phyloP scores from a whole-genome alignment of 1,139 yeast species.

The Sugiyamaella sp. region DNA sequence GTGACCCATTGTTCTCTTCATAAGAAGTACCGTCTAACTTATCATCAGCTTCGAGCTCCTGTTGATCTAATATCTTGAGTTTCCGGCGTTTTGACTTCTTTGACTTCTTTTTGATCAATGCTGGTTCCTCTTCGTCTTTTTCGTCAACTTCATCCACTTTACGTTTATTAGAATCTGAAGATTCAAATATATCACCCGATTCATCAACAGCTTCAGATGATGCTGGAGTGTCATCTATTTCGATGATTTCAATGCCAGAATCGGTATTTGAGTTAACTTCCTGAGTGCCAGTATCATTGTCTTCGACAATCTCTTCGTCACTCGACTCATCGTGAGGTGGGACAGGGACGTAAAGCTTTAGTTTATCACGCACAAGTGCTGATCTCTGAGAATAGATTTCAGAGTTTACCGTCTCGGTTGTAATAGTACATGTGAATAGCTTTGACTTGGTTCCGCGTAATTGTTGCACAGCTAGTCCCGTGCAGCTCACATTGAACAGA shows the following conservation, averaged over 20 bases:
- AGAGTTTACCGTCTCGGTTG: slow-evolving; percentile 3
- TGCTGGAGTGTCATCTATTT: neutral
- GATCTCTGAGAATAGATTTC: slow-evolving; percentile 17
- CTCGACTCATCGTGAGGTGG: slow-evolving; percentile 23
- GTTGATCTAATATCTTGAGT: slow-evolving; percentile 23
- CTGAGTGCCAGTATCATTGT: slow-evolving; percentile 15
- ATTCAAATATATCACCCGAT: slow-evolving; percentile 9
- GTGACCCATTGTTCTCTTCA: slow-evolving; percentile 2
- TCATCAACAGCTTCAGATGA: slow-evolving; percentile 12
- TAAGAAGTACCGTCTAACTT: slow-evolving; percentile 10
- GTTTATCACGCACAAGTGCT: slow-evolving; percentile 20
- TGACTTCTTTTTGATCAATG: slow-evolving; percentile 6
- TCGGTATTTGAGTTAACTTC: neutral
- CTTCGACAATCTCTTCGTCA: slow-evolving; percentile 21
- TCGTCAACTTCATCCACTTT: slow-evolving; percentile 13
- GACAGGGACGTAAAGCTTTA: slow-evolving; percentile 27
- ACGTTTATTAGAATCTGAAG: slow-evolving; percentile 15
- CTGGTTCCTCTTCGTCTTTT: slow-evolving; percentile 15
- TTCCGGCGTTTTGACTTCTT: slow-evolving; percentile 28
- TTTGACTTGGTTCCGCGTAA: slow-evolving; percentile 17
- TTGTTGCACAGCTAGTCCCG: slow-evolving; percentile 15
- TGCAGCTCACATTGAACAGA: slow-evolving; percentile 23
- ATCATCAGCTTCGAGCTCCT: slow-evolving; percentile 19
- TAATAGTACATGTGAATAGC: slow-evolving; percentile 11
- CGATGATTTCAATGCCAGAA: neutral